These are phyloP conservation scores for Pinus tabuliformis DNA, from an alignment of 75 land plant genomes.

Conservation along the genomic window DNA sequence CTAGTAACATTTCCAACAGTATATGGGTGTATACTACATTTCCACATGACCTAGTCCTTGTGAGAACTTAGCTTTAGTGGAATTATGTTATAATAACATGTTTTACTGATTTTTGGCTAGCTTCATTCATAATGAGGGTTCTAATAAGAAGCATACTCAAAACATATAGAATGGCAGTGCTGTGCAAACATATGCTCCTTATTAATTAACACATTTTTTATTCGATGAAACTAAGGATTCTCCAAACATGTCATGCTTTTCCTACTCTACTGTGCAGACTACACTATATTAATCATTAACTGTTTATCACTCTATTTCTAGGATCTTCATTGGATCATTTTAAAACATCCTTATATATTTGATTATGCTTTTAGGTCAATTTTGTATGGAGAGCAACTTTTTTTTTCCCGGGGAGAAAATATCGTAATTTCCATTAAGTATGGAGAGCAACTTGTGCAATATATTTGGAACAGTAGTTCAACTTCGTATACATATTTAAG, in stretches of 20 bases:
- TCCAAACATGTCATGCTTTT: background rate
- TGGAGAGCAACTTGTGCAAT: background rate
- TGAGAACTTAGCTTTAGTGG: too few relatives aligned
- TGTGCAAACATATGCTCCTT: background rate
- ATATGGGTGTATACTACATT: too few relatives aligned
- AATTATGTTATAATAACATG: too few relatives aligned
- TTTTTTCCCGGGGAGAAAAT: too few relatives aligned
- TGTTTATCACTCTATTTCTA: background rate
- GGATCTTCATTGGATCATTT: too few relatives aligned
- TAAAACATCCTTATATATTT: background rate
- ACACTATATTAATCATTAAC: background rate
- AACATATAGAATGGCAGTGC: background rate
- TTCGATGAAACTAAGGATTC: background rate
- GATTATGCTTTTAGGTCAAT: background rate
- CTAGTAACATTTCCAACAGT: too few relatives aligned
- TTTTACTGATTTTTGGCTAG: too few relatives aligned
- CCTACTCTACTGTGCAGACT: background rate
- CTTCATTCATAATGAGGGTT: too few relatives aligned
- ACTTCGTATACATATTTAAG: background rate
- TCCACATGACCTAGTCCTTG: too few relatives aligned
- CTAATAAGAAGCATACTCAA: too few relatives aligned
- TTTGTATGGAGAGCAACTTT: background rate
- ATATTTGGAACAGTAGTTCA: background rate
- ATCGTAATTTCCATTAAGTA: too few relatives aligned
- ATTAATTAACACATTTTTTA: background rate